Conservation (phyloP, 2,329 filamentous ascomycete species). For the Colletotrichum euphorbiae region DNA sequence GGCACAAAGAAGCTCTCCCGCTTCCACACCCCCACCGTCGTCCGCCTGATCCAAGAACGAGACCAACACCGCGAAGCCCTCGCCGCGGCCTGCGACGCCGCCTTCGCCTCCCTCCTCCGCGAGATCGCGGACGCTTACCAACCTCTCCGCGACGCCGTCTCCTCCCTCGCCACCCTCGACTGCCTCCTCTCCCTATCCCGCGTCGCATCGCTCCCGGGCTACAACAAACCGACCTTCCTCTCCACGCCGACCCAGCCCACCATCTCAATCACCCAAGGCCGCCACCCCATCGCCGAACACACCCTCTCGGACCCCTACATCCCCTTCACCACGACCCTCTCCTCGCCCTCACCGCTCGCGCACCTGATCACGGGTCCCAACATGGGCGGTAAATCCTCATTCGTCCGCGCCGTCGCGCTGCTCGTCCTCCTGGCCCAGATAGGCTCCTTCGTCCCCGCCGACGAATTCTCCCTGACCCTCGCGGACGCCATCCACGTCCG, state of each 20-base stretch:
- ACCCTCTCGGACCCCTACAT: conserved; percentile 88
- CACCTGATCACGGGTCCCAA: conserved; percentile 96
- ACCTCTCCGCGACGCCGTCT: conserved; percentile 86
- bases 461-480: conserved; percentile 78
- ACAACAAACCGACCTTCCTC: conserved; percentile 79
- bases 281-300: conserved; percentile 97
- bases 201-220: conserved; percentile 87
- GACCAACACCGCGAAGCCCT: conserved; percentile 96
- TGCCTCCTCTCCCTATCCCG: conserved; percentile 88
- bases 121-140: conserved; percentile 85
- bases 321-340: conserved; percentile 84
- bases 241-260: conserved; percentile 71
- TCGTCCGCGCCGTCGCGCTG: conserved; percentile 91
- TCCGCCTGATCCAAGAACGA: conserved; percentile 84
- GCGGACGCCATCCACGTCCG: conserved; percentile 94
- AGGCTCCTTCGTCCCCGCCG: conserved; percentile 91
- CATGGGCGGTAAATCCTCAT: conserved; percentile 99
- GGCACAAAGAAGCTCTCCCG: conserved; percentile 92
- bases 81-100: conserved; percentile 88
- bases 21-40: conserved; percentile 93
- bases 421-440: conserved; percentile 95
- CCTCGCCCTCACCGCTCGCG: conserved; percentile 74
- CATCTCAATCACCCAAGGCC: conserved; percentile 78
- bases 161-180: conserved; percentile 87
- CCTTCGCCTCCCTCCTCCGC: conserved; percentile 78